Evolutionary conservation across 2,329 filamentous ascomycete genomes (phyloP).

Genomic region (Aspergillus calidoustus): DNA sequence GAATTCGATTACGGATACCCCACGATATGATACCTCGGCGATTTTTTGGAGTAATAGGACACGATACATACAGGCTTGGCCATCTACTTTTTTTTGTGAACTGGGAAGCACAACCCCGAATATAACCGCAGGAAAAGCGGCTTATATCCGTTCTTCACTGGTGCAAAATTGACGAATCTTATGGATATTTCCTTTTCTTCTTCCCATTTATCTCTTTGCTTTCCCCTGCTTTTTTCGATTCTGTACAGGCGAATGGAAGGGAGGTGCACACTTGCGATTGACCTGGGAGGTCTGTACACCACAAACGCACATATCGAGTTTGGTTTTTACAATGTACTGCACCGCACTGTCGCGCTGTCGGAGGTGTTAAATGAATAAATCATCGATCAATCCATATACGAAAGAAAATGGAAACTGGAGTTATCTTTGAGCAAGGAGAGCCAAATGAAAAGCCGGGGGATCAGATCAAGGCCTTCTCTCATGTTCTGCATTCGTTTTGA

Average conservation of each 20-base stretch:
- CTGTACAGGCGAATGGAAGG: constrained; percentile 16
- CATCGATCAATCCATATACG: background rate
- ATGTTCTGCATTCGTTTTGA: constrained; percentile 8
- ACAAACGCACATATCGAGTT: background rate
- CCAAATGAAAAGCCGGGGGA: constrained; percentile 3
- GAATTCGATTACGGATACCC: constrained; percentile 30
- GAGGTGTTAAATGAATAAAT: background rate
- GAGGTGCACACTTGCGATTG: constrained; percentile 6
- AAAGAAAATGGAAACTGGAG: constrained; percentile 1
- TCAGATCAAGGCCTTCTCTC: constrained; percentile 8
- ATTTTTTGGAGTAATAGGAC: constrained; percentile 21
- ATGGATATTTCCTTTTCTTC: constrained; percentile 6
- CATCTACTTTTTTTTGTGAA: background rate
- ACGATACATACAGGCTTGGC: constrained; percentile 8
- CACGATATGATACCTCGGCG: constrained; percentile 23
- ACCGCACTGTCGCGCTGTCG: background rate
- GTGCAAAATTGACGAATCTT: constrained; percentile 11
- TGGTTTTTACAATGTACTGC: background rate
- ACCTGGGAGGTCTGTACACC: constrained; percentile 9
- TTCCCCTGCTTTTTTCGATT: constrained; percentile 3
- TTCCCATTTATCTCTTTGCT: constrained; percentile 7
- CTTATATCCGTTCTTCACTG: background rate
- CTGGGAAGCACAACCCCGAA: background rate
- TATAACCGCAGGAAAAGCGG: background rate
- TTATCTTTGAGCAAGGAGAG: background rate